Conservation (phyloP, 2,329 filamentous ascomycete genomes). For the Aspergillus thermomutatus region DNA sequence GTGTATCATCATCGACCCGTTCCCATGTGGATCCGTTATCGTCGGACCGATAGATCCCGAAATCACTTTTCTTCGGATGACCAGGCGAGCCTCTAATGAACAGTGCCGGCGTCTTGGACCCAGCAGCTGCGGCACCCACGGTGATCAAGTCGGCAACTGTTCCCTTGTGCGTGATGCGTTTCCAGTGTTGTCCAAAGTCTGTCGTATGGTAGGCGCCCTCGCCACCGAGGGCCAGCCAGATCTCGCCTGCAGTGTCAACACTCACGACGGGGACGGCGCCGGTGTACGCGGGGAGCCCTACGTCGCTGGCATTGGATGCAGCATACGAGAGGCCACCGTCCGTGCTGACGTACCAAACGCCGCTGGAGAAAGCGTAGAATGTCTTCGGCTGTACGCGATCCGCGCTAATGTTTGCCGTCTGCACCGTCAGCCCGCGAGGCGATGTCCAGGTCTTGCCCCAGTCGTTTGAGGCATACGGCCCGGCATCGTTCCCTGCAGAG, state of each 20-base stretch:
- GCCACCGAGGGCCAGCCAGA: conserved; percentile 12
- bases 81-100: not conserved
- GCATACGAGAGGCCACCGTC: conserved; percentile 11
- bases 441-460: conserved; percentile 11
- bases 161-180: not conserved
- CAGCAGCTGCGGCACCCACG: not conserved
- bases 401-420: conserved; percentile 11
- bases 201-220: conserved; percentile 10
- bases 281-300: conserved; percentile 5
- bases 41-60: conserved; percentile 13
- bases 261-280: conserved; percentile 11
- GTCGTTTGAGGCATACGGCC: conserved; percentile 7
- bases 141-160: not conserved
- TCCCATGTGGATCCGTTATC: conserved; percentile 11
- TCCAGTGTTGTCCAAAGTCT: conserved; percentile 5
- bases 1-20: conserved; percentile 11
- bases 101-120: not conserved
- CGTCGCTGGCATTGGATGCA: conserved; percentile 1
- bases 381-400: conserved; percentile 12
- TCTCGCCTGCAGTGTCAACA: conserved; percentile 9
- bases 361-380: conserved; percentile 11
- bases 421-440: conserved; percentile 6
- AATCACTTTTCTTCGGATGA: conserved; percentile 1
- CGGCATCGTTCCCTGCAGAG: conserved; percentile 7
- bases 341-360: conserved; percentile 9